phyloP scores from a whole-genome alignment of 2,329 filamentous ascomycete species.

The Fusarium tanahbumbuense region DNA sequence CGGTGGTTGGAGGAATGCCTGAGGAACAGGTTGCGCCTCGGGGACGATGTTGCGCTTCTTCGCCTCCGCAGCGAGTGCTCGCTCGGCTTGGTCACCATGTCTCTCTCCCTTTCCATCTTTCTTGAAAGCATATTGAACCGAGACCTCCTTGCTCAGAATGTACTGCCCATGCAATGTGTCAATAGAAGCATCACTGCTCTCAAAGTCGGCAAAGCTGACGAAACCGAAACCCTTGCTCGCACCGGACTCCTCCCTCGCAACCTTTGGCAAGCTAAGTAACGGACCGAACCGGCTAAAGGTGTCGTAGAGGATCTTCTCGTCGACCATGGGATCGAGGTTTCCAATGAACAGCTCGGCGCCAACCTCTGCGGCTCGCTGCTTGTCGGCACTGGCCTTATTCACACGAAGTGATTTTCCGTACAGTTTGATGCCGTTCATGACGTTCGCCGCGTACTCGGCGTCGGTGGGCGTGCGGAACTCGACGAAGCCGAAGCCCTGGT shows the following conservation, averaged over 20 bases:
- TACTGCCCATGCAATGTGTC: slow-evolving; percentile 96
- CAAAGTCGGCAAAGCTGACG: slow-evolving; percentile 91
- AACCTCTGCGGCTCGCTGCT: slow-evolving; percentile 91
- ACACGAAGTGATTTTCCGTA: slow-evolving; percentile 96
- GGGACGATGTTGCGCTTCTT: slow-evolving; percentile 94
- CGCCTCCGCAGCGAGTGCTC: slow-evolving; percentile 89
- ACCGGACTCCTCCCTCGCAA: slow-evolving; percentile 88
- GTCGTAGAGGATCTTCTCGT: slow-evolving; percentile 96
- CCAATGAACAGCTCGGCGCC: slow-evolving; percentile 97
- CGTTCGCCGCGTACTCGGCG: slow-evolving; percentile 94
- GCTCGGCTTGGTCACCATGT: slow-evolving; percentile 93
- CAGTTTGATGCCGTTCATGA: slow-evolving; percentile 95
- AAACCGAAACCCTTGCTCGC: slow-evolving; percentile 97
- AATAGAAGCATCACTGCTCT: slow-evolving; percentile 91
- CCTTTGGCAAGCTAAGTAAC: slow-evolving; percentile 86
- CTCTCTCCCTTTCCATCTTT: slow-evolving; percentile 98
- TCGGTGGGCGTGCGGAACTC: slow-evolving; percentile 96
- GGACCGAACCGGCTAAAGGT: slow-evolving; percentile 92
- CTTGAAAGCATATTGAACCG: slow-evolving; percentile 98
- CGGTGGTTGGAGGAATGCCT: slow-evolving; percentile 70
- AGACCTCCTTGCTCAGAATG: slow-evolving; percentile 95
- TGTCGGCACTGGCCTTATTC: slow-evolving; percentile 93
- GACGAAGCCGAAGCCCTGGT: slow-evolving; percentile 99
- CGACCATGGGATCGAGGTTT: slow-evolving; percentile 92
- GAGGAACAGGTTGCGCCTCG: slow-evolving; percentile 79